Percentiles rank a stretch among this genome's conserved stretches.
Conservation (phyloP, 768 basidiomycete species). For the Punctularia strigosozonata region DNA sequence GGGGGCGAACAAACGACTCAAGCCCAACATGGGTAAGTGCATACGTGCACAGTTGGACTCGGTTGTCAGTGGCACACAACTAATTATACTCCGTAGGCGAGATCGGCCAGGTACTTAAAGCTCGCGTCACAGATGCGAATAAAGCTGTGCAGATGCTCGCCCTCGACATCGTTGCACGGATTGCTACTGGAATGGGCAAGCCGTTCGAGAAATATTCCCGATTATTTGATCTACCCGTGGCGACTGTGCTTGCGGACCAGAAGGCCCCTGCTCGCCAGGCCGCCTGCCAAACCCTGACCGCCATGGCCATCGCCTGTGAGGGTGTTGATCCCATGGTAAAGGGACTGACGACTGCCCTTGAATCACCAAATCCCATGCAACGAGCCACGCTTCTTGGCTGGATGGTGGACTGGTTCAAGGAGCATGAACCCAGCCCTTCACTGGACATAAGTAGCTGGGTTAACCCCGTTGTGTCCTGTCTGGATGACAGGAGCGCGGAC, state of each 20-base stretch:
- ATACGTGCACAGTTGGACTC: background rate
- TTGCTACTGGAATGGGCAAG: conserved; percentile 91
- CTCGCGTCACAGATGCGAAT: conserved; percentile 83
- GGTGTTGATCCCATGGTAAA: conserved; percentile 73
- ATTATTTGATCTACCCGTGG: conserved; percentile 64
- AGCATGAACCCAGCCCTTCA: conserved; percentile 36
- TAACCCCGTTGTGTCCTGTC: conserved; percentile 50
- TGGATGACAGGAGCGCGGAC: conserved; percentile 88
- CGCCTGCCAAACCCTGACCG: conserved; percentile 65
- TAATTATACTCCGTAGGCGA: conserved; percentile 48
- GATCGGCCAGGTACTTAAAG: conserved; percentile 80
- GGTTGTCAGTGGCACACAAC: conserved; percentile 1
- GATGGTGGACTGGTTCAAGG: conserved; percentile 72
- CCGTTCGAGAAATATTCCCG: conserved; percentile 86
- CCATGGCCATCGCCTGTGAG: conserved; percentile 78
- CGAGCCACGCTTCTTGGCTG: conserved; percentile 70
- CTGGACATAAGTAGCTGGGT: conserved; percentile 67
- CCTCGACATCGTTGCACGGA: conserved; percentile 79
- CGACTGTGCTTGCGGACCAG: conserved; percentile 83
- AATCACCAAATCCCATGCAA: conserved; percentile 79
- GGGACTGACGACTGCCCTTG: conserved; percentile 70
- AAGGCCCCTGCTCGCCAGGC: conserved; percentile 78
- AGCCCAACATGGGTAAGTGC: conserved; percentile 71
- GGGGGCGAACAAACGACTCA: conserved; percentile 85
- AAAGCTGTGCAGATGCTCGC: conserved; percentile 87